These are phyloP conservation scores for Phytopythium boreale DNA, from an alignment of 352 stramenopile genomes.

Conservation along the genomic window DNA sequence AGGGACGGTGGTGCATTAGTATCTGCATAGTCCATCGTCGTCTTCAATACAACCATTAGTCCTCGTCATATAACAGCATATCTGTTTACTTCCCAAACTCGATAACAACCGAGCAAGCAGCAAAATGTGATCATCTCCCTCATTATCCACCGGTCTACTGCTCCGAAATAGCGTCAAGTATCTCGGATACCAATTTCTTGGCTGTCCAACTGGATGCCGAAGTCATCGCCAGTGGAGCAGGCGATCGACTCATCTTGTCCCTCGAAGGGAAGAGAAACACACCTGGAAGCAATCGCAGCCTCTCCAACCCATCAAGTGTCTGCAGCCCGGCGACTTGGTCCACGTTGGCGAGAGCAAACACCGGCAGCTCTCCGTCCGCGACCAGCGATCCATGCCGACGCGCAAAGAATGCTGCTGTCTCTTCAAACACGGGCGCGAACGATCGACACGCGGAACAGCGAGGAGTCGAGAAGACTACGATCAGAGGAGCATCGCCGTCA, in stretches of 20 bases:
- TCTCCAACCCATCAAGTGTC: neutral
- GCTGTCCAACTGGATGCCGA: neutral
- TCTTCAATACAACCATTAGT: too few relatives aligned
- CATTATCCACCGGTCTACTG: too few relatives aligned
- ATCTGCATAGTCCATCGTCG: too few relatives aligned
- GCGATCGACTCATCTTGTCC: neutral
- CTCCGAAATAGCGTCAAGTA: neutral
- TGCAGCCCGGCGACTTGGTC: conserved; percentile 14
- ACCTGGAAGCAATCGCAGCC: neutral
- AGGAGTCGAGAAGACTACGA: conserved; percentile 19
- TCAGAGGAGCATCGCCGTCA: conserved; percentile 6
- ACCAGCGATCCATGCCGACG: neutral
- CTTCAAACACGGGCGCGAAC: conserved; percentile 15
- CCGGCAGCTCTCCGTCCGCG: neutral
- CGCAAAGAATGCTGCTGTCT: conserved; percentile 2
- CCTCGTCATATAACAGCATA: too few relatives aligned
- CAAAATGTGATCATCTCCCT: too few relatives aligned
- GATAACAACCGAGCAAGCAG: too few relatives aligned
- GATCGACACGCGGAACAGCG: conserved; percentile 15
- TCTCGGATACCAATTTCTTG: neutral
- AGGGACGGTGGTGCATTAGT: too few relatives aligned
- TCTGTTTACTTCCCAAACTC: too few relatives aligned
- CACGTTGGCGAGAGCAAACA: conserved; percentile 17
- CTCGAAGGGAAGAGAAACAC: neutral
- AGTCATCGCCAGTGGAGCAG: too few relatives aligned